Conservation (phyloP, 2,329 filamentous ascomycete species). For the Monosporascus sp. region DNA sequence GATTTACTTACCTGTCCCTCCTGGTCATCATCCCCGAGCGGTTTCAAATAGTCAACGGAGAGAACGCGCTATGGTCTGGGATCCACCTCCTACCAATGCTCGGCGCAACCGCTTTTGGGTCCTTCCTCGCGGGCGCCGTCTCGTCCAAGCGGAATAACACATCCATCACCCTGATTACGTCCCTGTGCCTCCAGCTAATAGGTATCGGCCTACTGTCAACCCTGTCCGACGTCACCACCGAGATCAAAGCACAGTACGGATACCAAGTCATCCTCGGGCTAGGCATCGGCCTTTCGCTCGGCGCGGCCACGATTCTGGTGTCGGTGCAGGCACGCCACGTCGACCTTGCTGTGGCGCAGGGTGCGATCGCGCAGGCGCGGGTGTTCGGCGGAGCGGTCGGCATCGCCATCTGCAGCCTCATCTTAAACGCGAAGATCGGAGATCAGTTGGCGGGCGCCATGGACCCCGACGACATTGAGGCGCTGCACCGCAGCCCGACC, state of each 20-base stretch:
- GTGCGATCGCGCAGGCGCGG: constrained; percentile 54
- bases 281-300: constrained; percentile 54
- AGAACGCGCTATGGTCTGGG: constrained; percentile 49
- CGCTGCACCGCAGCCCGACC: constrained; percentile 40
- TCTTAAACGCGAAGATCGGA: constrained; percentile 46
- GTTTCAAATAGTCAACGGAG: constrained; percentile 53
- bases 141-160: constrained; percentile 51
- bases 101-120: constrained; percentile 50
- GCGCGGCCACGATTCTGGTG: constrained; percentile 52
- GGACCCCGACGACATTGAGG: constrained; percentile 31
- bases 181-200: constrained; percentile 46
- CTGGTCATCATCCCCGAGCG: constrained; percentile 54
- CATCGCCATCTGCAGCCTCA: constrained; percentile 52
- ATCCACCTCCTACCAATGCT: constrained; percentile 55
- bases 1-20: constrained; percentile 54
- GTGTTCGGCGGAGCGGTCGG: constrained; percentile 57
- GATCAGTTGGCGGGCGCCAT: constrained; percentile 31
- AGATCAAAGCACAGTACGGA: constrained; percentile 42
- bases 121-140: constrained; percentile 48
- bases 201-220: constrained; percentile 47
- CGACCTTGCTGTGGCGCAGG: constrained; percentile 54
- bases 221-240: constrained; percentile 27
- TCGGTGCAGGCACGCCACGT: constrained; percentile 44
- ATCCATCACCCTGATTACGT: constrained; percentile 43
- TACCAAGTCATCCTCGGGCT: constrained; percentile 54